A percentile compares a stretch with the other conserved stretches of the same genome.
Conservation (phyloP, 2,329 filamentous ascomycete species). For the Pestalotiopsis sp. region DNA sequence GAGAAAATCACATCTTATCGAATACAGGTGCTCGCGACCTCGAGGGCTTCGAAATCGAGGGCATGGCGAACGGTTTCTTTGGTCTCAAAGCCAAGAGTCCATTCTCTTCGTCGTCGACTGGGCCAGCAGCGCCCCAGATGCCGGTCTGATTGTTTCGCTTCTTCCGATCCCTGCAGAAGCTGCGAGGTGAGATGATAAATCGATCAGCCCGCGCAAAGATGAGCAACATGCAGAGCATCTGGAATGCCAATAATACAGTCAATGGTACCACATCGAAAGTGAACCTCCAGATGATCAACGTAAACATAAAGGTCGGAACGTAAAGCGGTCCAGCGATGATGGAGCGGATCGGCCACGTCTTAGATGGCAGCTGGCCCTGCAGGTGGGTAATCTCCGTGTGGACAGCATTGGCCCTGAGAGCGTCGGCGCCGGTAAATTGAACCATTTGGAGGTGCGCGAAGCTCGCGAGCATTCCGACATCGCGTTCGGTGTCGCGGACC, state of each 20-base stretch:
- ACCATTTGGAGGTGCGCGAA: conserved; percentile 10
- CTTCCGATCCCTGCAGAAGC: background rate
- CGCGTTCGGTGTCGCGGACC: conserved; percentile 15
- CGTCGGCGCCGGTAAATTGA: background rate
- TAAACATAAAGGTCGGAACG: conserved; percentile 15
- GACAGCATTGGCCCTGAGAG: conserved; percentile 1
- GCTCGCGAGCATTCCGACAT: conserved; percentile 15
- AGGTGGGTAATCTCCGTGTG: conserved; percentile 5
- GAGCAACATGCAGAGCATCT: background rate
- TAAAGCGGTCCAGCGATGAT: conserved; percentile 16
- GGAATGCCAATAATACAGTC: background rate
- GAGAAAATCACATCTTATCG: background rate
- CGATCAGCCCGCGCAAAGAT: conserved; percentile 13
- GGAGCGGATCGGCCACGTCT: conserved; percentile 15
- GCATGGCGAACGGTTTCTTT: background rate
- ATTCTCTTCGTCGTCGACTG: conserved; percentile 4
- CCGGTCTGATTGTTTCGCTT: background rate
- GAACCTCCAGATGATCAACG: conserved; percentile 5
- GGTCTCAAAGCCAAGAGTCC: background rate
- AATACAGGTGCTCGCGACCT: conserved; percentile 8
- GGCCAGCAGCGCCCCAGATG: conserved; percentile 5
- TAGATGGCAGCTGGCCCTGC: conserved; percentile 14
- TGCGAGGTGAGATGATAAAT: background rate
- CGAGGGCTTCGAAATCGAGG: conserved; percentile 4
- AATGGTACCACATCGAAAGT: conserved; percentile 6